Base-by-base conservation (phyloP, 2,329 filamentous ascomycete genomes). In the Fusarium sp. region DNA sequence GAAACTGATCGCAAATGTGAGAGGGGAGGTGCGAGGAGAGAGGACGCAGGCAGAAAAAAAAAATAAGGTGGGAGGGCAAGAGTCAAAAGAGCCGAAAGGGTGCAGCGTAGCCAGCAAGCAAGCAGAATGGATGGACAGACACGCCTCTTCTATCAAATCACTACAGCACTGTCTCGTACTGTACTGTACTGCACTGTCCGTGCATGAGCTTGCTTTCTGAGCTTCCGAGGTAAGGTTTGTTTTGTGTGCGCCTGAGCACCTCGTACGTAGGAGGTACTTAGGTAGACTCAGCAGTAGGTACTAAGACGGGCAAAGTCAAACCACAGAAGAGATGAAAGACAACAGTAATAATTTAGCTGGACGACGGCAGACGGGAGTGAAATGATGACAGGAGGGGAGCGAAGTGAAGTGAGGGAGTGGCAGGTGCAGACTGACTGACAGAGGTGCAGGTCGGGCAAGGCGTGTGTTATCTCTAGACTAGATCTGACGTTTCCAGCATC, bases 51-150 rank as follows among this genome's bases (percentile, higher is more conserved):
- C 48, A 55, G 33, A 48, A 57, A 29, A 37, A 46, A 46, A 49
- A 35, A 52, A 57, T 46, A 53, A 46, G 60, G 65, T 68, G 58
- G 58, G 69, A 69, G 68, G 58, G 64, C 68, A 70, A 63, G 58
- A 61, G 26, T 44, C 37, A 43, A 65, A 63, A 35, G 59, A 64
- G 63, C 49, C 63, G 46, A 66, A 66, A 62, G 64, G 62, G 60
- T 65, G 62, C 61, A 41, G 38, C 39, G 58, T 37, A 62, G 57
- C 37, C 42, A 29, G 39, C 57, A 59, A 35, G 33, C 41, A 54
- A 62, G 44, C 23, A 62, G 58, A 16, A 33, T 8, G 31, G 31
- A 61, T 61, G 44, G 46, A 46, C 18, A 47, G 62, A 65, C 52
- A 65, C 62, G 60, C 62, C 62, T 65, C 60, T 48, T 63, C 59